These are phyloP conservation scores for Apiotrichum montevideense DNA, from an alignment of 1,284 basidiomycete genomes.

Conservation along the genomic window DNA sequence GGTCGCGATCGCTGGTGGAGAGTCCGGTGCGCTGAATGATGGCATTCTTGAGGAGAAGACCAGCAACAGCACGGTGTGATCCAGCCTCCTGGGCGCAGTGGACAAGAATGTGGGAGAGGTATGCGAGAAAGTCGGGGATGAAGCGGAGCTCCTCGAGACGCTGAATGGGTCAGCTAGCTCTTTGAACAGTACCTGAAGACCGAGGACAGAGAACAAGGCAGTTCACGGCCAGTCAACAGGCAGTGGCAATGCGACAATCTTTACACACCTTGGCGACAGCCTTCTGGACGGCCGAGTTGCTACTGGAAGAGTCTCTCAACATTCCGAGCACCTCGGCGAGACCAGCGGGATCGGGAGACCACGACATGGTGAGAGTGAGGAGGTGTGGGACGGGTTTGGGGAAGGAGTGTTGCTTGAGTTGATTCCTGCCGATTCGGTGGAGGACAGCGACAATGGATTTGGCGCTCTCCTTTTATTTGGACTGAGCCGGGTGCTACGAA, in stretches of 20 bases:
- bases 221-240: background rate
- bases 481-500: too few species aligned
- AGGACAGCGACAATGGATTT: too few species aligned
- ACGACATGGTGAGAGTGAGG: slow-evolving; percentile 33
- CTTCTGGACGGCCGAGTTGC: slow-evolving; percentile 45
- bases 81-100: slow-evolving; percentile 63
- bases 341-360: slow-evolving; percentile 43
- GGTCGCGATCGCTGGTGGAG: slow-evolving; percentile 24
- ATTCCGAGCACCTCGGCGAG: slow-evolving; percentile 46
- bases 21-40: slow-evolving; percentile 24
- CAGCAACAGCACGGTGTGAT: slow-evolving; percentile 88
- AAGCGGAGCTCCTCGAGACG: slow-evolving; percentile 83
- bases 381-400: background rate
- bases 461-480: too few species aligned
- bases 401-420: background rate
- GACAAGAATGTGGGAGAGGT: slow-evolving; percentile 89
- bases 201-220: background rate
- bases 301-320: slow-evolving; percentile 47
- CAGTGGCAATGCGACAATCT: background rate
- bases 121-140: slow-evolving; percentile 89
- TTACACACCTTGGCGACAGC: slow-evolving; percentile 45
- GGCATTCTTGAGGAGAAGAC: slow-evolving; percentile 95
- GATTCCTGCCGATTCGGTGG: too few species aligned
- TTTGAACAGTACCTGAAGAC: too few species aligned
- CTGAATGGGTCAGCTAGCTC: slow-evolving; percentile 47